Conservation (phyloP, 805 yeast species). For the Blastobotrys peoriensis region DNA sequence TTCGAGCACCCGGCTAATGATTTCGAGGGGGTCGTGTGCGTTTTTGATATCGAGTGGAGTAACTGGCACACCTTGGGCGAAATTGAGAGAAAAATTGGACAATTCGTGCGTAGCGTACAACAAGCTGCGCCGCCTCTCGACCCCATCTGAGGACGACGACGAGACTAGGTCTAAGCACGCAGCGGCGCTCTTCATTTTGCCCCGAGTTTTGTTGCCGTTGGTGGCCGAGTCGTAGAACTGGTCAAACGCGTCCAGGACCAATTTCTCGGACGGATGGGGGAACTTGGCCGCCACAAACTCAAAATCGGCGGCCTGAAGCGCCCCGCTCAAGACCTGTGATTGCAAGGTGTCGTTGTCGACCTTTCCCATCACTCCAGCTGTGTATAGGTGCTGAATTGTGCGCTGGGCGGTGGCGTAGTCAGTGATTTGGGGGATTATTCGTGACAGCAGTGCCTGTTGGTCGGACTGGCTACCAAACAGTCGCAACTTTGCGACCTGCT, state of each 20-base stretch:
- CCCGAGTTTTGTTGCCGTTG: constrained; percentile 36
- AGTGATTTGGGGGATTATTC: background rate
- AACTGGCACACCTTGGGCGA: constrained; percentile 26
- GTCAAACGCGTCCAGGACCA: constrained; percentile 31
- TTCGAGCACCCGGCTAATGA: constrained; percentile 27
- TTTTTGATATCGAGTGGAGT: constrained; percentile 24
- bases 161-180: constrained; percentile 22
- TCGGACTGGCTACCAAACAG: background rate
- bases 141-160: constrained; percentile 8
- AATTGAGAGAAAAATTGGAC: constrained; percentile 24
- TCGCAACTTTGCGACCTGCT: background rate
- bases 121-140: constrained; percentile 18
- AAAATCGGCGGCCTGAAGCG: constrained; percentile 23
- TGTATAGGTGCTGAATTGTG: constrained; percentile 1
- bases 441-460: background rate
- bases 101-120: constrained; percentile 25
- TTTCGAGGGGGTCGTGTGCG: constrained; percentile 20
- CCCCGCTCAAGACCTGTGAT: constrained; percentile 14
- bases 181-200: constrained; percentile 36
- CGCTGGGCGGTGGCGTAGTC: constrained; percentile 1
- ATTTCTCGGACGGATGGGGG: constrained; percentile 5
- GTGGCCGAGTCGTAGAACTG: constrained; percentile 39
- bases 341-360: constrained; percentile 9
- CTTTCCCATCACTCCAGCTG: constrained; percentile 7
- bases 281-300: constrained; percentile 17